A percentile compares a stretch with the other conserved stretches of the same genome.
phyloP scores from a whole-genome alignment of 2,329 filamentous ascomycete species.

The Aciculosporium take region DNA sequence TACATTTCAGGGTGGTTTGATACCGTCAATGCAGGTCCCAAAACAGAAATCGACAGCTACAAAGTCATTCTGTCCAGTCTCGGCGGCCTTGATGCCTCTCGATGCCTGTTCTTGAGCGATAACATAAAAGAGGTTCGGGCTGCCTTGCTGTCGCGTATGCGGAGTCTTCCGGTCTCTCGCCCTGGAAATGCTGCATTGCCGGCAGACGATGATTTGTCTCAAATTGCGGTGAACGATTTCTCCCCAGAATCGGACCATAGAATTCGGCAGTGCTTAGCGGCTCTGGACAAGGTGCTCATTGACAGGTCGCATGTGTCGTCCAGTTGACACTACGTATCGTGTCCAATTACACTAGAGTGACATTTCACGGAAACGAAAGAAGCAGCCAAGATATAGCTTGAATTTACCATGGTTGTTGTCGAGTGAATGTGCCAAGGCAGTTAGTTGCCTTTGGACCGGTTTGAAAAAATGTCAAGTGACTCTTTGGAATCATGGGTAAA shows the following conservation, averaged over 20 bases:
- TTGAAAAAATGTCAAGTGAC: background rate
- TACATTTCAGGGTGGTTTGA: conserved; percentile 59
- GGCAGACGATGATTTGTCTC: conserved; percentile 26
- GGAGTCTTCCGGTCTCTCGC: conserved; percentile 45
- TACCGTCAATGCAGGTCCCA: conserved; percentile 65
- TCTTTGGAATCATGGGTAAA: background rate
- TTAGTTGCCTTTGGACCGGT: background rate
- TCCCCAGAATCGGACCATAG: conserved; percentile 11
- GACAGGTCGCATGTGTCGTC: background rate
- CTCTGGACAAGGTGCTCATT: background rate
- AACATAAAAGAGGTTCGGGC: conserved; percentile 57
- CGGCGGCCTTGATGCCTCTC: conserved; percentile 29
- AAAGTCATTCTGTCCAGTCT: conserved; percentile 38
- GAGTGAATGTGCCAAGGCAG: background rate
- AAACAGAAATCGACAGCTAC: conserved; percentile 55
- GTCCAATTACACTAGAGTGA: background rate
- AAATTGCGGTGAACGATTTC: conserved; percentile 22
- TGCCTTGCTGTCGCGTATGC: conserved; percentile 48
- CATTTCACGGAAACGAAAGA: background rate
- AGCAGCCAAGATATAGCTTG: background rate
- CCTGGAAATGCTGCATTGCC: conserved; percentile 56
- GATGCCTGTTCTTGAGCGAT: conserved; percentile 70
- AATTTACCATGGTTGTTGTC: background rate
- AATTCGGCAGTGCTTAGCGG: conserved; percentile 5
- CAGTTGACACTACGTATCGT: background rate